Conservation (phyloP, 208 protist genomes). For the Plasmodiophora brassicae region DNA sequence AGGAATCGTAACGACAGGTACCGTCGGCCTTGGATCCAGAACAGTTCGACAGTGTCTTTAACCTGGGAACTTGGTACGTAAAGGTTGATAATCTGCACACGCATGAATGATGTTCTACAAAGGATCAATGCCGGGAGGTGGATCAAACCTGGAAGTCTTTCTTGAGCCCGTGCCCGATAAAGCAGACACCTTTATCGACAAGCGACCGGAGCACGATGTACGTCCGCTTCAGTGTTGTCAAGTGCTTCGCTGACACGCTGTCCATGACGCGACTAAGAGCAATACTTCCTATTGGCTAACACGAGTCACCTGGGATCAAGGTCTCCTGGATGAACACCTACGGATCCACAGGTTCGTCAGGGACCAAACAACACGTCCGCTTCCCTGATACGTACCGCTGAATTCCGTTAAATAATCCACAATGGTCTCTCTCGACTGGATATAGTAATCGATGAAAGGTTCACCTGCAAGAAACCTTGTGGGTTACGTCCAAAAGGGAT, state of each 20-base stretch:
- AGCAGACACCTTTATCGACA: slow-evolving; percentile 8
- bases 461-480: background rate
- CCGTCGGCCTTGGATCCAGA: background rate
- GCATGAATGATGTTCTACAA: no score
- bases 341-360: no score
- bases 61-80: slow-evolving; percentile 1
- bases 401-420: slow-evolving; percentile 31
- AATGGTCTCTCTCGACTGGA: background rate
- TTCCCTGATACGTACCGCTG: no score
- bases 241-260: background rate
- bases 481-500: no score
- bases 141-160: slow-evolving; percentile 33
- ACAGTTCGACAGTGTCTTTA: background rate
- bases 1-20: background rate
- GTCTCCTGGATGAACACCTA: slow-evolving; percentile 27
- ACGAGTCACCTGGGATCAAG: background rate
- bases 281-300: background rate
- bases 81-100: slow-evolving; percentile 29
- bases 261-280: background rate
- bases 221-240: slow-evolving; percentile 4
- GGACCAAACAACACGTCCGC: no score
- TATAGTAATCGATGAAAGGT: slow-evolving; percentile 10
- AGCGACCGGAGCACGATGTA: background rate
- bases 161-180: slow-evolving; percentile 30
- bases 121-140: no score